Evolutionary conservation across 176 grass and related monocot species (phyloP).

Genomic region (Elymus sibiricus): DNA sequence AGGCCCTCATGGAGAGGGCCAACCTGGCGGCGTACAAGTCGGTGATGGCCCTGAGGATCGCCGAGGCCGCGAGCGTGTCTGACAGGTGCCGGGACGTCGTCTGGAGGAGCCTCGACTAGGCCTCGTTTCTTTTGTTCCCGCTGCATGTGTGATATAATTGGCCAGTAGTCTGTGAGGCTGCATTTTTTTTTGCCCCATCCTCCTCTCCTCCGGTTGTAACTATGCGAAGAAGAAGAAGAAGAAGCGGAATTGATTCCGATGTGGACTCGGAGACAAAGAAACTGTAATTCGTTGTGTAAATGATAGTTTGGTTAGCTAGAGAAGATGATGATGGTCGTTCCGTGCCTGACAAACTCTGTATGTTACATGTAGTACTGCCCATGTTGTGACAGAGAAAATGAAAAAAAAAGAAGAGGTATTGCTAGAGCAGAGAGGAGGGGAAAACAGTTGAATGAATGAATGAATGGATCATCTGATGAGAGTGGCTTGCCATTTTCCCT

Average conservation of each 20-base stretch:
- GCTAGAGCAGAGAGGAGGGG: neutral
- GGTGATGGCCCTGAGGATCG: neutral
- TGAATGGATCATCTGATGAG: no score
- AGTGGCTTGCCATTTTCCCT: no score
- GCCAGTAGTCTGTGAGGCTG: neutral
- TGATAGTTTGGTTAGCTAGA: slow-evolving; percentile 2
- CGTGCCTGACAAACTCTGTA: neutral
- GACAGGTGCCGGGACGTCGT: neutral
- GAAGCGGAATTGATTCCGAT: neutral
- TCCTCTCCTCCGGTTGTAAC: neutral
- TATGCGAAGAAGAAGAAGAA: no score
- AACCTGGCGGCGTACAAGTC: slow-evolving; percentile 13
- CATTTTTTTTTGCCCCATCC: neutral
- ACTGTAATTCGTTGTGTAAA: slow-evolving; percentile 3
- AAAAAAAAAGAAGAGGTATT: neutral
- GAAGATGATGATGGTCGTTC: no score
- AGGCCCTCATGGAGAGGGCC: neutral
- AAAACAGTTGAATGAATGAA: no score
- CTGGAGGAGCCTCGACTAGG: neutral
- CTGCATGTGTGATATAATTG: neutral
- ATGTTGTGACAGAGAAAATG: neutral
- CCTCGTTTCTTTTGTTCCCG: neutral
- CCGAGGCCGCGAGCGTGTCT: neutral
- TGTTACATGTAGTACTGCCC: neutral
- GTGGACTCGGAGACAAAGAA: neutral